phyloP scores from a whole-genome alignment of 495 filamentous ascomycete genomes.

The Penicillium paradoxum region DNA sequence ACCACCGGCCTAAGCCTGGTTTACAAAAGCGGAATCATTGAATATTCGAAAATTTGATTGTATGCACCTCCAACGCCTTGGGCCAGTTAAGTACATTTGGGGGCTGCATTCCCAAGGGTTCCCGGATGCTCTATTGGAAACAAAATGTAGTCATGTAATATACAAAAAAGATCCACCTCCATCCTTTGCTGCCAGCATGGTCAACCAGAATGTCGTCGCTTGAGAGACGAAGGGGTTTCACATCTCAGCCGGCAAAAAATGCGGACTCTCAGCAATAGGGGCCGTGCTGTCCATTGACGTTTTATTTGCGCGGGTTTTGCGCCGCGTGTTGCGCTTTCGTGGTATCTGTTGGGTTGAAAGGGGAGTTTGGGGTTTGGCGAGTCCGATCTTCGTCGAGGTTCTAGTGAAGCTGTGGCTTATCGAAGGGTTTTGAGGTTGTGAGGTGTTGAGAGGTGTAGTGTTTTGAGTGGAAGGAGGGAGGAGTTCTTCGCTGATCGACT shows the following conservation, averaged over 20 bases:
- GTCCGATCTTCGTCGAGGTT: neutral
- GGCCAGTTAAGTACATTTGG: neutral
- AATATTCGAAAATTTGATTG: neutral
- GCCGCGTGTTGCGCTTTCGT: constrained; percentile 1
- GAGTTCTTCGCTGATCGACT: neutral
- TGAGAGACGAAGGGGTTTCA: neutral
- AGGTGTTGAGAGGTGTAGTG: neutral
- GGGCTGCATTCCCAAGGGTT: neutral
- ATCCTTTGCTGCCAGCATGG: neutral
- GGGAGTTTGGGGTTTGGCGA: neutral
- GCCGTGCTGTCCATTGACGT: neutral
- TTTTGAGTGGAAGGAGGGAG: neutral
- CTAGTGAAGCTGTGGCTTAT: neutral
- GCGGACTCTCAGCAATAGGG: neutral
- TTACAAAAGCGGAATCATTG: neutral
- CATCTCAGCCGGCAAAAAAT: neutral
- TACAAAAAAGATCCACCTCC: neutral
- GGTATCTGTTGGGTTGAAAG: neutral
- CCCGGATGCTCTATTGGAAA: constrained; percentile 3
- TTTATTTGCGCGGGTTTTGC: neutral
- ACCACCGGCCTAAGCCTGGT: neutral
- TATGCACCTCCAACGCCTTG: neutral
- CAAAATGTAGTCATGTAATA: constrained; percentile 5
- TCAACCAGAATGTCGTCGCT: neutral
- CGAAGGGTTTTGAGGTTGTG: neutral